These are phyloP conservation scores for Saturnispora silvae DNA, from an alignment of 805 yeast species.

Conservation along the genomic window DNA sequence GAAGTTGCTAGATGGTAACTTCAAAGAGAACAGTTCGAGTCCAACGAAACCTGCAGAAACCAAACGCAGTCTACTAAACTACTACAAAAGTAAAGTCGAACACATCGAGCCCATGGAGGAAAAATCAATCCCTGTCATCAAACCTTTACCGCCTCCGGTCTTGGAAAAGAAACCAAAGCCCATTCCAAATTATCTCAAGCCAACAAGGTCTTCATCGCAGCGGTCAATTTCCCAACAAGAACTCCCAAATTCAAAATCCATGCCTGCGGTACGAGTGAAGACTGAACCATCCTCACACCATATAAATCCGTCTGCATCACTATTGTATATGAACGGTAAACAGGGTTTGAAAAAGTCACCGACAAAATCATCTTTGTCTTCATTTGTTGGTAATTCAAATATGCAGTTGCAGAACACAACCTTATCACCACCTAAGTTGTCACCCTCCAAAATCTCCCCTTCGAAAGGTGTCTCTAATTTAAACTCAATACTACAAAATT, in stretches of 20 bases:
- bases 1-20: slow-evolving; percentile 17
- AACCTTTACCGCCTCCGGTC: slow-evolving; percentile 6
- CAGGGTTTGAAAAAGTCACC: background rate
- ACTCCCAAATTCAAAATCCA: too few species aligned
- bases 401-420: slow-evolving; percentile 1
- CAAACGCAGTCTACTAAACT: slow-evolving; percentile 17
- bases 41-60: slow-evolving; percentile 22
- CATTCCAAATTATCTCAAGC: slow-evolving; percentile 17
- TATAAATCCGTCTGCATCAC: background rate
- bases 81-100: slow-evolving; percentile 9
- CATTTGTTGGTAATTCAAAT: background rate
- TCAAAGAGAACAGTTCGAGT: slow-evolving; percentile 22
- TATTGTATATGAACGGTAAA: too few species aligned
- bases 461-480: slow-evolving; percentile 16
- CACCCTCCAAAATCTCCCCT: slow-evolving; percentile 15
- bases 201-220: slow-evolving; percentile 16
- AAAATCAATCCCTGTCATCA: background rate
- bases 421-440: slow-evolving; percentile 6
- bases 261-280: too few species aligned
- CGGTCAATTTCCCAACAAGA: slow-evolving; percentile 10
- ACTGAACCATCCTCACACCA: too few species aligned
- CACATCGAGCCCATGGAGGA: background rate
- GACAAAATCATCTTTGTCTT: background rate
- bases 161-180: slow-evolving; percentile 6
- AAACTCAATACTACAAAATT: slow-evolving; percentile 8